These are phyloP conservation scores for Azolla pinnata DNA, from an alignment of 75 land plant species.

Conservation along the genomic window DNA sequence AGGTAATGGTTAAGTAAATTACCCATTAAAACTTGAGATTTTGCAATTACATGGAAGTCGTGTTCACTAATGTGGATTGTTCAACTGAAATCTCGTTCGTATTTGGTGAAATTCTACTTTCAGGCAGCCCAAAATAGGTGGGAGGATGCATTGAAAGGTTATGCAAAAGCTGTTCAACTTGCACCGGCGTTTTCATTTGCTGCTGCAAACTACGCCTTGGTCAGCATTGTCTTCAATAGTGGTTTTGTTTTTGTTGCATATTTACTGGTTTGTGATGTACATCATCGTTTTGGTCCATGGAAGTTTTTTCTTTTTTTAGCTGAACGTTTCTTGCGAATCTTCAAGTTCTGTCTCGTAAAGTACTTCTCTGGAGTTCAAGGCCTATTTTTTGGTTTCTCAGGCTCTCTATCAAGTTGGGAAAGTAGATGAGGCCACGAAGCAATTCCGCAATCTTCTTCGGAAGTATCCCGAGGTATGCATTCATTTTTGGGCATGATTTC, in stretches of 20 bases:
- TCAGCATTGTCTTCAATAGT: slow-evolving; percentile 2
- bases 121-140: slow-evolving; percentile 28
- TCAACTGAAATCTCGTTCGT: not conserved
- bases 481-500: slow-evolving; percentile 3
- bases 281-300: too few species aligned
- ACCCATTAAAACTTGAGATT: too few species aligned
- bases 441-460: slow-evolving; percentile 31
- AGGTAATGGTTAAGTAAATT: slow-evolving; percentile 9
- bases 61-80: not conserved
- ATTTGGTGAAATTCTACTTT: not conserved
- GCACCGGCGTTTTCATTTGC: slow-evolving; percentile 37
- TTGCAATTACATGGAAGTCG: too few species aligned
- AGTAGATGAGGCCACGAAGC: slow-evolving; percentile 27
- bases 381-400: slow-evolving; percentile 2
- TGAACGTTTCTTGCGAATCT: too few species aligned
- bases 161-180: slow-evolving; percentile 24
- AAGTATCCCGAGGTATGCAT: slow-evolving; percentile 32
- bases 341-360: too few species aligned
- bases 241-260: too few species aligned
- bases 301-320: not conserved
- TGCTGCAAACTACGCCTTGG: slow-evolving; percentile 39
- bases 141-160: slow-evolving; percentile 22
- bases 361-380: too few species aligned
- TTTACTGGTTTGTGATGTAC: too few species aligned
- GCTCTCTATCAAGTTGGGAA: slow-evolving; percentile 31